These are phyloP conservation scores for Gynochthodes officinalis DNA, from an alignment of 257 asterid genomes.

Conservation along the genomic window DNA sequence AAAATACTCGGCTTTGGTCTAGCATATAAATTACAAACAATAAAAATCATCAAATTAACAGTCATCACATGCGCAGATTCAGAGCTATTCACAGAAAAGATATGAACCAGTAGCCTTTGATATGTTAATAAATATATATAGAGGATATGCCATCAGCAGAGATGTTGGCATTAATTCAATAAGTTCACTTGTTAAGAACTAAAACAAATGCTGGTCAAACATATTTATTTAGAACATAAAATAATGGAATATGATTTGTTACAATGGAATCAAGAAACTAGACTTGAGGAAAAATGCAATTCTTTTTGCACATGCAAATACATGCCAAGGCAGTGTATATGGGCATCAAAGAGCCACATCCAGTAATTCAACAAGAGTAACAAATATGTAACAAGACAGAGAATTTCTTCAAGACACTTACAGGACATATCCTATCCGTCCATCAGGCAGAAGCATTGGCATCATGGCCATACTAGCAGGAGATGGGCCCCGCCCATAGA, in stretches of 20 bases:
- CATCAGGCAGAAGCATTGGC: slow-evolving; percentile 98
- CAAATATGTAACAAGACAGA: background rate
- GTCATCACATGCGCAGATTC: background rate
- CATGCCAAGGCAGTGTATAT: background rate
- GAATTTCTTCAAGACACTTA: slow-evolving; percentile 37
- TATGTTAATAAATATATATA: background rate
- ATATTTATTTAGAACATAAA: background rate
- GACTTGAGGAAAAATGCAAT: too few relatives aligned
- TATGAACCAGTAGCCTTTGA: background rate
- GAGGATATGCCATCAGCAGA: background rate
- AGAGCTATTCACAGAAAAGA: background rate
- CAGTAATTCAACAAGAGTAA: background rate
- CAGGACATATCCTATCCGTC: slow-evolving; percentile 95
- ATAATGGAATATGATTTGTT: background rate
- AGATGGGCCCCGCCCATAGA: slow-evolving; percentile 72
- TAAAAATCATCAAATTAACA: background rate
- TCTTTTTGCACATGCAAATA: background rate
- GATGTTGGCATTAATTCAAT: background rate
- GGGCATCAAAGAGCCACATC: background rate
- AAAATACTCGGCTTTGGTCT: background rate
- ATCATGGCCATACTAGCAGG: slow-evolving; percentile 88
- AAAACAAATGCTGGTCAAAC: background rate
- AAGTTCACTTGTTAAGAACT: background rate
- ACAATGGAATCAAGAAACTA: background rate
- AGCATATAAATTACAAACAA: background rate